Evolutionary conservation across 169 alveolate genomes (phyloP), one percentile per base, ranked within the genome.

Genomic region (Babesia ovata): DNA sequence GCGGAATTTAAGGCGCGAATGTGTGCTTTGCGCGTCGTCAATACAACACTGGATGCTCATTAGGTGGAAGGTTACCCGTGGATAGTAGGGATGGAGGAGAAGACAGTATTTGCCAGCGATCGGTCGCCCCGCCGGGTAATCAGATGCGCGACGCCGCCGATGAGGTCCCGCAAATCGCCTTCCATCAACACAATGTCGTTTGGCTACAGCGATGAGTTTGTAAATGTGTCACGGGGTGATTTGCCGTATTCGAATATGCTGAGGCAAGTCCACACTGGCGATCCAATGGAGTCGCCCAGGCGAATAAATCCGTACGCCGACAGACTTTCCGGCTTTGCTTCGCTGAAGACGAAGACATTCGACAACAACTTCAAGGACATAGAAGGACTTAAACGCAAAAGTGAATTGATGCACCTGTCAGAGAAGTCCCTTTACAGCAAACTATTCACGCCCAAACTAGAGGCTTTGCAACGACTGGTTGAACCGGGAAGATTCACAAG

Each of bases 331-430:
- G 83, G 87, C 10, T 79, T 79, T 33, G 59, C 87, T 2, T 46
- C 81, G 21, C 83, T 79, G 24, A 79, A 70, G 56, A 62, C 82
- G 19, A 56, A 79, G 57, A 79, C 87, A 14, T 79, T 79, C 53
- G 87, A 79, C 60, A 79, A 79, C 42, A 79, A 79, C 50, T 70
- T 79, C 69, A 79, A 71, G 69, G 81, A 70, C 29, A 54, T 79
- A 11, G 81, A 79, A 26, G 78, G 69, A 24, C 70, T 79, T 39
- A 71, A 63, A 29, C 81, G 83, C 70, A 63, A 79, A 19, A 60
- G 48, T 17, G 87, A 79, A 33, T 61, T 79, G 53, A 48, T 79
- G 28, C 57, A 67, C 54, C 56, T 79, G n/a, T 69, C 87, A 4
- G 77, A 79, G 54, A 70, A 61, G 45, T 70, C 60, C 42, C 75